These are phyloP conservation scores for Tremella mesenterica DNA, from an alignment of 768 basidiomycete genomes.

Conservation along the genomic window DNA sequence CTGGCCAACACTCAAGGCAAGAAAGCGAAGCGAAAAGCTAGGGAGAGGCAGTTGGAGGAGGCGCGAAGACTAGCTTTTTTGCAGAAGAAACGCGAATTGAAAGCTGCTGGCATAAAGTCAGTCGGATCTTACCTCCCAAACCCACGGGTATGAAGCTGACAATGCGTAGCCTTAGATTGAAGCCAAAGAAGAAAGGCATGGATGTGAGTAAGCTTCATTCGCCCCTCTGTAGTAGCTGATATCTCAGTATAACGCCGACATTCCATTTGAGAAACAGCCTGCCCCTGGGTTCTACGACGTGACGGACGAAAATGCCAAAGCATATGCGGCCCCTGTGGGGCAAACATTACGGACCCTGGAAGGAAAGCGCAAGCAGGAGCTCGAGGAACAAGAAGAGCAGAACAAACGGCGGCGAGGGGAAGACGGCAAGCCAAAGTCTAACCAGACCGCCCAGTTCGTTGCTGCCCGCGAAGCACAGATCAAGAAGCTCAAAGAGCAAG, in stretches of 20 bases:
- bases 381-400: slow-evolving; percentile 76
- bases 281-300: slow-evolving; percentile 96
- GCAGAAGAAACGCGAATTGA: slow-evolving; percentile 95
- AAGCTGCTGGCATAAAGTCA: slow-evolving; percentile 94
- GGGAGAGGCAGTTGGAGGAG: slow-evolving; percentile 94
- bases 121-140: slow-evolving; percentile 28
- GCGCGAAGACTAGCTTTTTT: slow-evolving; percentile 85
- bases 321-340: slow-evolving; percentile 76
- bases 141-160: not conserved
- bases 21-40: slow-evolving; percentile 96
- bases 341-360: slow-evolving; percentile 84
- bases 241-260: slow-evolving; percentile 98
- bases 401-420: slow-evolving; percentile 70
- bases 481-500: slow-evolving; percentile 93
- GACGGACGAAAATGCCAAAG: slow-evolving; percentile 79
- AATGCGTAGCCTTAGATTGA: slow-evolving; percentile 74
- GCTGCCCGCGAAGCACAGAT: slow-evolving; percentile 97
- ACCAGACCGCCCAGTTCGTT: slow-evolving; percentile 74
- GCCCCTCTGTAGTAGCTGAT: slow-evolving; percentile 54
- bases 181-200: slow-evolving; percentile 95
- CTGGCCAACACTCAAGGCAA: slow-evolving; percentile 98
- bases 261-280: slow-evolving; percentile 95
- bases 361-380: slow-evolving; percentile 88
- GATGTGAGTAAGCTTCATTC: no score
- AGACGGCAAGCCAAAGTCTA: slow-evolving; percentile 52